Base-by-base conservation (phyloP, 2,329 filamentous ascomycete genomes). In the Myriangium duriaei region DNA sequence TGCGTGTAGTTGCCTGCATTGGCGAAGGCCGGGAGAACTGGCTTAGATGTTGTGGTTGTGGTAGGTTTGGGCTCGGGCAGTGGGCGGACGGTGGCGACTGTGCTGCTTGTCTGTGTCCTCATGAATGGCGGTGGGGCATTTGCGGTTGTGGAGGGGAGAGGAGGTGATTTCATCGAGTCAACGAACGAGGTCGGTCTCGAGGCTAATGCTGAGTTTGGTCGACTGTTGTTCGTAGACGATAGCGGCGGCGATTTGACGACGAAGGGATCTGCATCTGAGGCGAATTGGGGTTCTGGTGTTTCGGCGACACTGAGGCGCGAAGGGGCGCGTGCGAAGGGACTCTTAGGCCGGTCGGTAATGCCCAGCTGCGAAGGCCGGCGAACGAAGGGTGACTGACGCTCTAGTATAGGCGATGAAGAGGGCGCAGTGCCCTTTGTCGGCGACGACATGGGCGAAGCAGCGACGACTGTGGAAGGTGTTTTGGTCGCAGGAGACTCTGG, bases 1-100 rank as follows among this genome's bases (percentile, higher is more conserved):
- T 82, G 79, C 2, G 79, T 77, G 31, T 86, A 64, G 11, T 76
- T 67, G 49, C 69, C 75, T 21, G 67, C 64, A 37, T 41, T 43
- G 33, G 35, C 24, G 39, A 44, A 14, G 34, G 39, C 31, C 28
- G 39, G 30, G 14, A 39, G 39, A 44, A 44, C n/a, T 43, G 46
- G 39, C 43, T 26, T 31, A 18, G 29, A 12, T 21, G 13, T 28
- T 38, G 50, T 24, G 44, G 43, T 42, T 11, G 51, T 52, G 4
- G 48, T 42, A 26, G 47, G 38, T n/a, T 49, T 43, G 26, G 51
- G 53, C 12, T 56, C 50, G 4, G 52, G 55, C 5, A 51, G 51
- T 13, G 59, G 53, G 41, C 62, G 60, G 14, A 51, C 47, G 17
- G 53, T 51, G 4, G 51, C 43, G 7, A 47, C 42, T 34, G 44